These are phyloP conservation scores for Lithospermum erythrorhizon DNA, from an alignment of 257 asterid species.

Conservation along the genomic window DNA sequence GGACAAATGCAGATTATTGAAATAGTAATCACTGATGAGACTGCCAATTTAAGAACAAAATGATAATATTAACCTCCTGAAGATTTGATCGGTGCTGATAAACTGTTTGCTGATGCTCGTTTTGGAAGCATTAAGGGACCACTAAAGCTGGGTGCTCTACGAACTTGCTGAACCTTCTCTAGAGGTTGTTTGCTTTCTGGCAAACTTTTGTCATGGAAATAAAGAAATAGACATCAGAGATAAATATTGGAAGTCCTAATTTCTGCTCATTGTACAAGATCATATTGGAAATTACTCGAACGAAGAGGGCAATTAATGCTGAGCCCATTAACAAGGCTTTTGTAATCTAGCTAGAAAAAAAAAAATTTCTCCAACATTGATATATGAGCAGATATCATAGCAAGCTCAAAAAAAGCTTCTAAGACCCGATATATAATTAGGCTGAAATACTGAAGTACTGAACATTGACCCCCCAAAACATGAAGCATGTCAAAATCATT, in stretches of 20 bases:
- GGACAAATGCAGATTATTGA: not conserved
- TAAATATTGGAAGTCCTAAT: not conserved
- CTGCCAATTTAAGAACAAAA: not conserved
- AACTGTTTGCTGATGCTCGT: slow-evolving; percentile 97
- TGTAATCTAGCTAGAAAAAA: too few relatives aligned
- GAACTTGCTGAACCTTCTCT: slow-evolving; percentile 50
- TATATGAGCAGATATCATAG: not conserved
- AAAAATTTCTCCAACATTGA: not conserved
- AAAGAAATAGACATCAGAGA: not conserved
- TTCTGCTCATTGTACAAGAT: not conserved
- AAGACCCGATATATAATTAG: not conserved
- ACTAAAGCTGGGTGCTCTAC: slow-evolving; percentile 87
- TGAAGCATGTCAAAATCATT: too few relatives aligned
- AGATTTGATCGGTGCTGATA: slow-evolving; percentile 96
- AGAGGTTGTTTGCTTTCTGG: slow-evolving; percentile 45
- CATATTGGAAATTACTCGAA: not conserved
- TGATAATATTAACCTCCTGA: slow-evolving; percentile 56
- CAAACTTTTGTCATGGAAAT: slow-evolving; percentile 48
- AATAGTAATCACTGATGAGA: slow-evolving; percentile 2
- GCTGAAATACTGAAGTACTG: too few relatives aligned
- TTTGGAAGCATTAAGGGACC: slow-evolving; percentile 92
- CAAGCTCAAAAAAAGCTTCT: not conserved
- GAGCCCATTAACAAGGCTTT: not conserved
- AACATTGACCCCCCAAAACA: too few relatives aligned
- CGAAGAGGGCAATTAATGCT: not conserved